Evolutionary conservation across 129 eudicot species (phyloP), one percentile per base, ranked within the genome.

Genomic region (Chrysanthemum seticuspe): DNA sequence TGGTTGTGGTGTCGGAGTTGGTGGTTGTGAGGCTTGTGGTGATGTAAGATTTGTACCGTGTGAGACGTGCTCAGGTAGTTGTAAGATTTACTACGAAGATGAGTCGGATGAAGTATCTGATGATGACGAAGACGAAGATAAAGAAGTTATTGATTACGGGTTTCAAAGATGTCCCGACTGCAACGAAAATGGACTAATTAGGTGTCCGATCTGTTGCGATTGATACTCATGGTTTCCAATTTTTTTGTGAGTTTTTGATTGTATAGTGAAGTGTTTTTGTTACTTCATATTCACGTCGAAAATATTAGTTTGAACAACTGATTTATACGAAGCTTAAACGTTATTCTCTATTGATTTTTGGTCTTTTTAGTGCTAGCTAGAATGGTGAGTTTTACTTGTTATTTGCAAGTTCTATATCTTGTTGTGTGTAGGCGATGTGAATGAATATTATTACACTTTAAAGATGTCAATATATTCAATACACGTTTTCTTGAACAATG

Each of bases 11-110:
- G 82, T 70, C 29, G 78, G 76, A 10, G 72, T 77, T 3, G 78
- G 74, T n/a, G 83, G 86, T 67, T 94, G 99, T 67, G 94, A 88
- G 72, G 97, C 88, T 3, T 94, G 99, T 69, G 97, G 97, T 40
- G 99, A 94, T 80, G 50, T 90, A 47, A 84, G 99, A 68, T 94
- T 94, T 66, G 70, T 90, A 63, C 97, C 97, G 0, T 94, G 99
- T 69, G 99, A 94, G 65, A 88, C 96, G 13, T 94, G 99, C 81
- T 94, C 96, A 0, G 99, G 99, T 61, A 94, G 99, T 50, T 88
- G 99, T 80, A 94, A 88, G 70, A 83, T 94, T 49, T 94, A 90
- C 47, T 86, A 81, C 15, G 98, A 87, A 52, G 87, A 70, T 4
- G 95, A 93, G 58, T 81, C 29, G 14, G 82, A 87, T 10, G 78